Evolutionary conservation across 305 asterid species (phyloP).

Genomic region (Rubia balearica): DNA sequence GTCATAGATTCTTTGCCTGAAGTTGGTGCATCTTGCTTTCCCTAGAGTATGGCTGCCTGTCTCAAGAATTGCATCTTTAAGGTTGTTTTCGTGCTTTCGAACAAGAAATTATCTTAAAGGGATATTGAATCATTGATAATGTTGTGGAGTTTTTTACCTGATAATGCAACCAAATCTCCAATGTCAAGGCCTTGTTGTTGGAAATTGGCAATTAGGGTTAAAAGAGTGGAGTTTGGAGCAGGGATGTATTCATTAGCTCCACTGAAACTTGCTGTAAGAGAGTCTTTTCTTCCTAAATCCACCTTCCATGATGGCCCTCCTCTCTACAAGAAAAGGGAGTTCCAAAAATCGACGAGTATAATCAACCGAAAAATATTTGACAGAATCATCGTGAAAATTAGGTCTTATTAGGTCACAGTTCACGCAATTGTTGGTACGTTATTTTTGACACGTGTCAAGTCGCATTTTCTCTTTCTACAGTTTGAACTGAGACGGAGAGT

Average conservation of each 20-base stretch:
- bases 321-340: constrained; percentile 15
- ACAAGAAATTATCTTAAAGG: not conserved
- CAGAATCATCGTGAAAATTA: not conserved
- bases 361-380: not conserved
- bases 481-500: no score
- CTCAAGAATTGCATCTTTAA: not conserved
- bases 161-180: constrained; percentile 30
- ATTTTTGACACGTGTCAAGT: no score
- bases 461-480: no score
- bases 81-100: not conserved
- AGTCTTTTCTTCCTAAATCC: constrained; percentile 29
- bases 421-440: no score
- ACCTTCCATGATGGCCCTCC: constrained; percentile 37
- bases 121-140: not conserved
- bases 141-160: constrained; percentile 17
- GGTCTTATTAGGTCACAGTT: no score
- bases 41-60: constrained; percentile 36
- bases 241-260: constrained; percentile 29
- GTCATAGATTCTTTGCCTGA: constrained; percentile 24
- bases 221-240: constrained; percentile 25
- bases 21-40: constrained; percentile 30
- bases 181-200: constrained; percentile 25
- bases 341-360: no score
- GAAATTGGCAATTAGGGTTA: constrained; percentile 24
- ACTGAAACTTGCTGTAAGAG: constrained; percentile 26